phyloP scores from a whole-genome alignment of 2,329 filamentous ascomycete genomes.

The Cylindrodendrum hubeiense region DNA sequence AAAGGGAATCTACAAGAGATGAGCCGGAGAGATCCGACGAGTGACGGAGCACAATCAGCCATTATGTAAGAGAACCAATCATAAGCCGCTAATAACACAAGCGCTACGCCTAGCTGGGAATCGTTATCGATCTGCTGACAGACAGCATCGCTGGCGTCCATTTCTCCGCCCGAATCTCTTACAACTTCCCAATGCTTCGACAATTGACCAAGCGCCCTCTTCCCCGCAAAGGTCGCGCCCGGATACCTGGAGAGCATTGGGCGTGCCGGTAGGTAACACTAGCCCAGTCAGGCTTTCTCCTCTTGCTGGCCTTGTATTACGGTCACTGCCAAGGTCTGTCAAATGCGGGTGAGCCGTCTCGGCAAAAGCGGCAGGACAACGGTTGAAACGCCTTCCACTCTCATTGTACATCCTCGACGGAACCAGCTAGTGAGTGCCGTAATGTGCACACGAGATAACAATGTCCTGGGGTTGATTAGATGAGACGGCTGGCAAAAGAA shows the following conservation, averaged over 20 bases:
- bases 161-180: background rate
- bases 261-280: no score
- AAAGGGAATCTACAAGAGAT: constrained; percentile 37
- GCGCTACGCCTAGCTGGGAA: background rate
- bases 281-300: no score
- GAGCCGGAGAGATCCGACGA: background rate
- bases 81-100: background rate
- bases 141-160: background rate
- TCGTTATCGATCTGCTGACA: background rate
- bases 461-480: background rate
- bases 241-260: no score
- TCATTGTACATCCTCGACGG: background rate
- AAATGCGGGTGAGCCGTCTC: no score
- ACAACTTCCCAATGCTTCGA: background rate
- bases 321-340: no score
- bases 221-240: background rate
- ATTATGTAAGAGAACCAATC: background rate
- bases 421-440: background rate
- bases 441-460: background rate
- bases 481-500: background rate
- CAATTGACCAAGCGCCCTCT: background rate
- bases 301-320: no score
- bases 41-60: no score
- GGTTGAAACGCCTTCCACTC: no score
- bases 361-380: no score